Conservation (phyloP, 2,329 filamentous ascomycete genomes). For the Pseudocercospora eumusae region DNA sequence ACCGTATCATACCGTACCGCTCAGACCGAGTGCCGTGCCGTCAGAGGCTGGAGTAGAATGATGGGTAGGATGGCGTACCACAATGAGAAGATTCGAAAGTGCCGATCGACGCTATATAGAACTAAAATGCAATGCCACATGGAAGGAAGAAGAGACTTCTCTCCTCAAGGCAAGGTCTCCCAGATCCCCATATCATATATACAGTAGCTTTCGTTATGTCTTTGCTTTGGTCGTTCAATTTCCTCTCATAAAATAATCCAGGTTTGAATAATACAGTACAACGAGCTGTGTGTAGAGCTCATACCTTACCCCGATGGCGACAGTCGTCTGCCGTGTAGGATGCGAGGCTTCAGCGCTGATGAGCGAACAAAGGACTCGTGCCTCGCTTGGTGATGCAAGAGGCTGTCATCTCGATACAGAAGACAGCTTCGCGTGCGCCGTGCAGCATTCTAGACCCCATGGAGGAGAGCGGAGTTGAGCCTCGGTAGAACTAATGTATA, state of each 20-base stretch:
- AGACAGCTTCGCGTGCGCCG: not conserved
- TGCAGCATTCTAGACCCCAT: not conserved
- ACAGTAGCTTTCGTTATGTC: too few relatives aligned
- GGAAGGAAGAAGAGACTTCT: too few relatives aligned
- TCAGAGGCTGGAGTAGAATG: too few relatives aligned
- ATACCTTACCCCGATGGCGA: not conserved
- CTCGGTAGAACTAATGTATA: not conserved
- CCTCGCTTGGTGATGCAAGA: not conserved
- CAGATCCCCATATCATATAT: too few relatives aligned
- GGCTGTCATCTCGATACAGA: slow-evolving; percentile 1
- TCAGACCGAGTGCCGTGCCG: too few relatives aligned
- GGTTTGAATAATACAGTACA: too few relatives aligned
- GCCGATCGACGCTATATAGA: too few relatives aligned
- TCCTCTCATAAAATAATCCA: not conserved
- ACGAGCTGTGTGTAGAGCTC: not conserved
- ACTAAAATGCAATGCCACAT: too few relatives aligned
- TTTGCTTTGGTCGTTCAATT: not conserved
- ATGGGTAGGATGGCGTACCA: too few relatives aligned
- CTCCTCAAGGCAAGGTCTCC: too few relatives aligned
- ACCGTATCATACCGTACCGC: too few relatives aligned
- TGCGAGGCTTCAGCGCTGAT: not conserved
- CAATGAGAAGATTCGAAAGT: too few relatives aligned
- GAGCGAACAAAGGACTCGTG: not conserved
- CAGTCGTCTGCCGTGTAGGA: not conserved
- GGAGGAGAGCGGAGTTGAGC: not conserved